A percentile compares a stretch with the other conserved stretches of the same genome.
Conservation (phyloP, 1,284 basidiomycete genomes). For the Taiwanofungus camphoratus region DNA sequence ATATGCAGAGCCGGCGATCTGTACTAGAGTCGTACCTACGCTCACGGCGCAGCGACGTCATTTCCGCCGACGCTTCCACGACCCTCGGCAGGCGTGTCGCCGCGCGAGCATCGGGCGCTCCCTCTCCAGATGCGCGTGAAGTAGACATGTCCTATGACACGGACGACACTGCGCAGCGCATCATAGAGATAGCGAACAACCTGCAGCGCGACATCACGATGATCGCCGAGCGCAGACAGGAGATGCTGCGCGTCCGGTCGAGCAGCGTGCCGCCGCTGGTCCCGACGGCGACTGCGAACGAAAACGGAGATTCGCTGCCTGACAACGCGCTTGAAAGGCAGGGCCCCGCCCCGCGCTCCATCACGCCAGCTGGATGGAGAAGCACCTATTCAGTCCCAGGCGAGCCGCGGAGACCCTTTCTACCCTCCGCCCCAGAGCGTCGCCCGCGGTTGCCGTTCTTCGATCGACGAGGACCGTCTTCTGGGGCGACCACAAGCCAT, state of each 20-base stretch:
- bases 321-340: too few species aligned
- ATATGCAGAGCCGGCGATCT: neutral
- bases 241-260: conserved; percentile 15
- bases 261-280: conserved; percentile 10
- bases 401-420: too few species aligned
- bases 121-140: neutral
- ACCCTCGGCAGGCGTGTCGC: conserved; percentile 24
- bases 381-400: too few species aligned
- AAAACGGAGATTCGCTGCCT: too few species aligned
- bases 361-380: too few species aligned
- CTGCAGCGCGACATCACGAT: conserved; percentile 15
- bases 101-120: conserved; percentile 15
- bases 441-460: too few species aligned
- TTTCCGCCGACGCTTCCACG: conserved; percentile 16
- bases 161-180: conserved; percentile 9
- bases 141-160: neutral
- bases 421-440: too few species aligned
- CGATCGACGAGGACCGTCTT: too few species aligned
- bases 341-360: too few species aligned
- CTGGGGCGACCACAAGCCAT: too few species aligned
- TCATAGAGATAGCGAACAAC: conserved; percentile 13
- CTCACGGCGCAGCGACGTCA: conserved; percentile 2
- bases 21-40: conserved; percentile 7
- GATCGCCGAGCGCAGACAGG: conserved; percentile 13
- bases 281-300: too few species aligned